Evolutionary conservation across 768 basidiomycete genomes (phyloP), one percentile per base, ranked within the genome.

Genomic region (Tremella fuciformis): DNA sequence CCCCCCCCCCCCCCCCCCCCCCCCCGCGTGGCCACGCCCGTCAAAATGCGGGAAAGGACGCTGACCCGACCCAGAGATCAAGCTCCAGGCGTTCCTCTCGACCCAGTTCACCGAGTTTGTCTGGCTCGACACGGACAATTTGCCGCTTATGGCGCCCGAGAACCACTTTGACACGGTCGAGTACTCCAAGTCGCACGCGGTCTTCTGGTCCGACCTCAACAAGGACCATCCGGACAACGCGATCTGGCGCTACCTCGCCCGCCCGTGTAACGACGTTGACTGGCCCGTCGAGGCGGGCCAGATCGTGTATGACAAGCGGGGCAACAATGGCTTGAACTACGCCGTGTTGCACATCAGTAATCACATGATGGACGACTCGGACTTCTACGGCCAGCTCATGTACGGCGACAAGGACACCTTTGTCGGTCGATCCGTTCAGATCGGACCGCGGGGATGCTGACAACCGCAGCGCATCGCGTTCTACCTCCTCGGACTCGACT

Each of bases 281-380:
- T 80, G 78, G 79, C 77, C 79, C 38, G 67, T 75, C 42, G 79
- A 80, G 53, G 58, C 69, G 19, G 69, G 69, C 40, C 77, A 78
- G 62, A 60, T 81, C 42, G 60, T 81, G 19, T 77, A 80, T 54
- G 71, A 78, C 66, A 81, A 81, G 59, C 59, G 75, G 3, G 79
- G 76, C 1, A 77, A 79, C 57, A 62, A 74, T 55, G 80, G 80
- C 1, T 55, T 80, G 26, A 80, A 79, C 64, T 69, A 79, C 24
- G 79, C 79, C 1, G 79, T 78, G 1, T 62, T 81, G 2, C 75
- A 77, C 39, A 59, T 78, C 2, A 74, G 78, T 9, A 67, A 67
- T 15, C 71, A 74, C 57, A 80, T 80, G 79, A 73, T 73, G 69
- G 24, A 58, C 19, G 58, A 66, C 37, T 60, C 65, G 1, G 67